Evolutionary conservation across 306 rosid species (phyloP), one percentile per base, ranked within the genome.

Genomic region (Acacia melanoxylon): DNA sequence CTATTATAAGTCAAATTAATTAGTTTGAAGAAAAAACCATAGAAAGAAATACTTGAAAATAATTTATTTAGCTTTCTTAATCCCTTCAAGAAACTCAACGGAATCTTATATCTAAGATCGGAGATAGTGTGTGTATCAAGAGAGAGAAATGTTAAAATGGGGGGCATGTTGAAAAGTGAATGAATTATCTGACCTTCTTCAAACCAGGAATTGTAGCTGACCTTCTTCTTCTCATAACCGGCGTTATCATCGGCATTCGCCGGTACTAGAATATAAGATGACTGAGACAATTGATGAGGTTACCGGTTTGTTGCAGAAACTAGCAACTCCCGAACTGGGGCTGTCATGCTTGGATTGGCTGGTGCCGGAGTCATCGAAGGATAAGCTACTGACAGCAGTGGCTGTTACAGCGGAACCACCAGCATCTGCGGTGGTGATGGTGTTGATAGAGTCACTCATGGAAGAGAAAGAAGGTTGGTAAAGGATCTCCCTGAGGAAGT

Each of bases 191-290:
- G 37, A 83, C 86, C 86, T 83, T 83, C 83, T 83, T 83, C 33
- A 83, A 65, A 24, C 83, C 83, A 49, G 83, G 83, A 24, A 83
- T 51, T 24, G 79, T 78, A 11, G 83, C 86, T 20, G 86, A 72
- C 41, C 8, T 37, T 37, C 41, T 42, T 8, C 45, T 46, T 4
- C 19, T 49, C 54, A 49, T 49, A 49, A 15, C 20, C 6, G 20
- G 54, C 20, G 8, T 17, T 19, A 49, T 4, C 54, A 49, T 15
- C 8, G 20, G 70, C 8, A 10, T 5, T 54, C 8, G 3, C 44
- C 17, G 24, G 19, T 33, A 65, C 73, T 1, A 83, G 72, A 78
- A 83, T 73, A 17, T 52, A 78, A 1, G 83, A 3, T 3, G 61
- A 46, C 31, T 66, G 79, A 1, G 58, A 16, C 6, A 22, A 51